Evolutionary conservation across 192 early-diverging fungal genomes (phyloP).

Genomic region (Podila clonocystis): DNA sequence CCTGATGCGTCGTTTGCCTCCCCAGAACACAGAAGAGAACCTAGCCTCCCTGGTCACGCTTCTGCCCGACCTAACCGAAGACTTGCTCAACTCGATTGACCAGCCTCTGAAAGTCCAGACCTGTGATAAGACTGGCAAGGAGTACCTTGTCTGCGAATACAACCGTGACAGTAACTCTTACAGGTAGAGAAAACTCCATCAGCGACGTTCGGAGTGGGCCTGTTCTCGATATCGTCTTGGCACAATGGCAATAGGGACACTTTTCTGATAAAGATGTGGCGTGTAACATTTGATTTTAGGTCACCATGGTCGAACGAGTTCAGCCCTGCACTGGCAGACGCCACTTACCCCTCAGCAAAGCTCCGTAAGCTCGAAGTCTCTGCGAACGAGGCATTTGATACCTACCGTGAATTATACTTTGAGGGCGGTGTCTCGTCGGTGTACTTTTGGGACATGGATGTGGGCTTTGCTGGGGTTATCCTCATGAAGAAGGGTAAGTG

Average conservation of each 20-base stretch:
- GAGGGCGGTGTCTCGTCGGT: slow-evolving; percentile 97
- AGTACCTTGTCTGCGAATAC: slow-evolving; percentile 94
- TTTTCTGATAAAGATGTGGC: background rate
- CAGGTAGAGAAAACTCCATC: slow-evolving; percentile 58
- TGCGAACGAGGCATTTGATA: slow-evolving; percentile 96
- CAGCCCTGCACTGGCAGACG: slow-evolving; percentile 86
- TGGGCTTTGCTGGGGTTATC: slow-evolving; percentile 92
- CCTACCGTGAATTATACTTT: slow-evolving; percentile 95
- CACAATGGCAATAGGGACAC: no score
- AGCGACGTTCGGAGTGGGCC: background rate
- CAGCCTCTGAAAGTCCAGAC: slow-evolving; percentile 86
- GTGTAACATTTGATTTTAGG: slow-evolving; percentile 46
- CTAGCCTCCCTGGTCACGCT: slow-evolving; percentile 84
- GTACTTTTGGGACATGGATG: slow-evolving; percentile 90
- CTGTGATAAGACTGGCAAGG: slow-evolving; percentile 76
- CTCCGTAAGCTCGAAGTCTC: slow-evolving; percentile 90
- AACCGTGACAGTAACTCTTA: slow-evolving; percentile 97
- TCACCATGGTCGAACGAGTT: slow-evolving; percentile 99
- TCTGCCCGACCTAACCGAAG: slow-evolving; percentile 88
- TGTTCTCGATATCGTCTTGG: no score
- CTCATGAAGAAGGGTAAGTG: slow-evolving; percentile 93
- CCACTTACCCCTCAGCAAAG: slow-evolving; percentile 76
- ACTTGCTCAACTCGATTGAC: slow-evolving; percentile 91
- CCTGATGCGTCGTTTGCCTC: slow-evolving; percentile 96
- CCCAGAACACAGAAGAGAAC: slow-evolving; percentile 90